phyloP scores from a whole-genome alignment of 176 grass and related monocot genomes.

The Tuctoria greenei region DNA sequence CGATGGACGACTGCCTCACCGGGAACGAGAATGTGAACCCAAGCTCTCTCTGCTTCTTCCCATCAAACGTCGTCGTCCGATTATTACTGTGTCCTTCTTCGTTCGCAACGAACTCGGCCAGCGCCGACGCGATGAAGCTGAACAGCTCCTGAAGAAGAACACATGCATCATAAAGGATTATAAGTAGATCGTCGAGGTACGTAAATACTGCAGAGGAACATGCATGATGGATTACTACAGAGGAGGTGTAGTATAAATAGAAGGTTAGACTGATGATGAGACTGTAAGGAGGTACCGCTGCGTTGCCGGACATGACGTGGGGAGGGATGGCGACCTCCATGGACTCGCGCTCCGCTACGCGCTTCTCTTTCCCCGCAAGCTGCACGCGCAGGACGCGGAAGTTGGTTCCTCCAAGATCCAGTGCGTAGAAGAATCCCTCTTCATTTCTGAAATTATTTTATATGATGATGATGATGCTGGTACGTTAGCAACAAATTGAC shows the following conservation, averaged over 20 bases:
- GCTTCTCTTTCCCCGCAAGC: constrained; percentile 53
- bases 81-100: too few species aligned
- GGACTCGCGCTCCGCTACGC: constrained; percentile 49
- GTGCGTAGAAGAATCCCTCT: constrained; percentile 67
- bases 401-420: constrained; percentile 90
- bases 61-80: not conserved
- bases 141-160: constrained; percentile 56
- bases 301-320: constrained; percentile 66
- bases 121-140: constrained; percentile 63
- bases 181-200: too few species aligned
- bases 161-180: too few species aligned
- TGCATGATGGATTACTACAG: not conserved
- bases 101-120: constrained; percentile 39
- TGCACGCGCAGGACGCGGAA: constrained; percentile 78
- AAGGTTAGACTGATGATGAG: not conserved
- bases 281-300: constrained; percentile 12
- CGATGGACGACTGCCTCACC: constrained; percentile 66
- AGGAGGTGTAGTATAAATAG: too few species aligned
- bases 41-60: constrained; percentile 62
- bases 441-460: constrained; percentile 52
- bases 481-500: not conserved
- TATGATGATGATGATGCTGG: not conserved
- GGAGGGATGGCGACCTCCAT: constrained; percentile 76
- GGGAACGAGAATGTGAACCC: constrained; percentile 97
- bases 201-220: not conserved